These are phyloP conservation scores for Geum urbanum DNA, from an alignment of 306 rosid species.

Conservation along the genomic window DNA sequence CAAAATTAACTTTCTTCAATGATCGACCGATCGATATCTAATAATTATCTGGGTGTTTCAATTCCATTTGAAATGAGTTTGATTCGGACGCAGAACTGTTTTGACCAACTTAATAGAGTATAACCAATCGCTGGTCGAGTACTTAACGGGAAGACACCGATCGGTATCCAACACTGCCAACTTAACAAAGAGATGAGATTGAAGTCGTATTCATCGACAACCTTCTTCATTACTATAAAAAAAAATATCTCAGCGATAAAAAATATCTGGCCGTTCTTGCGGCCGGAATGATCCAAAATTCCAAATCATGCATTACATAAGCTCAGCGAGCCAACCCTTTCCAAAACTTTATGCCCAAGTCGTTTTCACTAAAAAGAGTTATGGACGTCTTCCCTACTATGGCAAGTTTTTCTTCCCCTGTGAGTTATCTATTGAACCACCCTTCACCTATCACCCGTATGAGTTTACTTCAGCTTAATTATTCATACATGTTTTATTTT, in stretches of 20 bases:
- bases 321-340: too few species aligned
- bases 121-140: neutral
- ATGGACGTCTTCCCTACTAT: constrained; percentile 17
- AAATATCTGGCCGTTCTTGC: too few species aligned
- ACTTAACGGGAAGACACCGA: neutral
- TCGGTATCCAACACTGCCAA: neutral
- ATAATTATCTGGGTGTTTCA: too few species aligned
- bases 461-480: neutral
- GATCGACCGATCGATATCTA: too few species aligned
- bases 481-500: neutral
- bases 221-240: neutral
- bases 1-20: neutral
- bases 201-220: neutral
- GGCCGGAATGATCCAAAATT: neutral
- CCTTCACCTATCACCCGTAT: neutral
- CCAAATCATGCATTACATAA: neutral
- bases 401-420: neutral
- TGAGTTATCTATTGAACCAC: constrained; percentile 7
- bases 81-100: neutral
- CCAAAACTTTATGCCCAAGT: constrained; percentile 7
- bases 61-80: neutral
- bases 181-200: neutral
- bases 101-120: neutral
- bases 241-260: too few species aligned
- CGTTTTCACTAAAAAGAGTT: constrained; percentile 32